Percentiles rank a stretch among this genome's conserved stretches.
Evolutionary conservation across 345 rosid genomes (phyloP).

Genomic region (Camelina hispida): DNA sequence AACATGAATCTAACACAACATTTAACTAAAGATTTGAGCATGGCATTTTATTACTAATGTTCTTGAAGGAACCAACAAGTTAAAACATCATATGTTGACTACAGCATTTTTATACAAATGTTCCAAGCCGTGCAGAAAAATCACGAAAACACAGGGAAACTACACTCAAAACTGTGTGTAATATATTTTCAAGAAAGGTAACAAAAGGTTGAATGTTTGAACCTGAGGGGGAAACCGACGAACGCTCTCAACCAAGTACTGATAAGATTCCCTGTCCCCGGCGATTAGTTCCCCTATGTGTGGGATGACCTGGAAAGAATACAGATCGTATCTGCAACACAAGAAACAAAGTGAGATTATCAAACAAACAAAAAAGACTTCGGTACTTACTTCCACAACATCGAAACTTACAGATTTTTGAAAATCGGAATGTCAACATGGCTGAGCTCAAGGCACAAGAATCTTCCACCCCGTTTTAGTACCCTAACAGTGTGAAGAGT

Average conservation of each 20-base stretch:
- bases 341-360: slow-evolving; percentile 17
- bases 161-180: neutral
- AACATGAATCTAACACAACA: neutral
- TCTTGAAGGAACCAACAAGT: slow-evolving; percentile 12
- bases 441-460: slow-evolving; percentile 94
- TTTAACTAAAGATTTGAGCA: slow-evolving; percentile 10
- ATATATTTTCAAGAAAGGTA: neutral
- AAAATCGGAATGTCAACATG: slow-evolving; percentile 85
- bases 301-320: slow-evolving; percentile 88
- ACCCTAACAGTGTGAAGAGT: slow-evolving; percentile 57
- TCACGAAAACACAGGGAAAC: neutral
- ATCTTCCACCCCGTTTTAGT: slow-evolving; percentile 89
- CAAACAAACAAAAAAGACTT: slow-evolving; percentile 15
- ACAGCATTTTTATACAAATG: neutral
- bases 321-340: slow-evolving; percentile 75
- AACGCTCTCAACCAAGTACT: slow-evolving; percentile 91
- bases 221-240: slow-evolving; percentile 97
- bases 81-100: slow-evolving; percentile 15
- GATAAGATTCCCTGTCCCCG: slow-evolving; percentile 83
- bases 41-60: neutral
- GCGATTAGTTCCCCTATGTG: slow-evolving; percentile 79
- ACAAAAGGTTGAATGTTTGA: neutral
- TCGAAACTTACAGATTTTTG: slow-evolving; percentile 75
- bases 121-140: neutral
- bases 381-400: neutral